Conservation (phyloP, 2,329 filamentous ascomycete genomes). For the Diaporthe aspalathi region DNA sequence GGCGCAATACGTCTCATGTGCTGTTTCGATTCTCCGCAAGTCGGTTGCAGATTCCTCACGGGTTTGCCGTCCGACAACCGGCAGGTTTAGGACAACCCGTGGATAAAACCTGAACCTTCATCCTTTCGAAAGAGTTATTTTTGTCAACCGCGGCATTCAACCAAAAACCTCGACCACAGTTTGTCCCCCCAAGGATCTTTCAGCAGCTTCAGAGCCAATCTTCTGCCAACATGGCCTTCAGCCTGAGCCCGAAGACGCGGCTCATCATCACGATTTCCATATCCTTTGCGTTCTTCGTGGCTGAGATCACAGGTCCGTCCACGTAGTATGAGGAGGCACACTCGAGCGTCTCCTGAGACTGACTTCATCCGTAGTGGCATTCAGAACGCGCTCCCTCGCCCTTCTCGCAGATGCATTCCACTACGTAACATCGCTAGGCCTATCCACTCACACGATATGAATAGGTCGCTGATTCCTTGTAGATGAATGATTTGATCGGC, state of each 20-base stretch:
- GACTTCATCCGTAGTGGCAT: slow-evolving; percentile 62
- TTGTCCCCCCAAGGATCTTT: not conserved
- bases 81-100: not conserved
- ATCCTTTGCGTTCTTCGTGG: slow-evolving; percentile 62
- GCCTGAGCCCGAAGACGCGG: slow-evolving; percentile 56
- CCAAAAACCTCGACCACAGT: not conserved
- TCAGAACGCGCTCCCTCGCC: slow-evolving; percentile 77
- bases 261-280: slow-evolving; percentile 61
- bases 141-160: not conserved
- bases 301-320: slow-evolving; percentile 60
- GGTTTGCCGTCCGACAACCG: not conserved
- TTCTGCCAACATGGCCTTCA: slow-evolving; percentile 49
- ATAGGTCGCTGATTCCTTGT: not conserved
- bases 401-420: slow-evolving; percentile 84
- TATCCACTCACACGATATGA: not conserved
- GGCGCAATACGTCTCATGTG: slow-evolving; percentile 8
- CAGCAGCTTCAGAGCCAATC: not conserved
- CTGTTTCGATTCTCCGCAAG: slow-evolving; percentile 13
- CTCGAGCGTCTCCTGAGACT: not conserved
- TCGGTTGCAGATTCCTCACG: slow-evolving; percentile 23
- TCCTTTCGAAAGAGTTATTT: not conserved
- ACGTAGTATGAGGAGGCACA: not conserved
- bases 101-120: not conserved
- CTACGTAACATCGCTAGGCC: slow-evolving; percentile 64
- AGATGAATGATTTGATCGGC: slow-evolving; percentile 78